These are phyloP conservation scores for Septoria petroselini DNA, from an alignment of 2,329 filamentous ascomycete species.

Conservation along the genomic window DNA sequence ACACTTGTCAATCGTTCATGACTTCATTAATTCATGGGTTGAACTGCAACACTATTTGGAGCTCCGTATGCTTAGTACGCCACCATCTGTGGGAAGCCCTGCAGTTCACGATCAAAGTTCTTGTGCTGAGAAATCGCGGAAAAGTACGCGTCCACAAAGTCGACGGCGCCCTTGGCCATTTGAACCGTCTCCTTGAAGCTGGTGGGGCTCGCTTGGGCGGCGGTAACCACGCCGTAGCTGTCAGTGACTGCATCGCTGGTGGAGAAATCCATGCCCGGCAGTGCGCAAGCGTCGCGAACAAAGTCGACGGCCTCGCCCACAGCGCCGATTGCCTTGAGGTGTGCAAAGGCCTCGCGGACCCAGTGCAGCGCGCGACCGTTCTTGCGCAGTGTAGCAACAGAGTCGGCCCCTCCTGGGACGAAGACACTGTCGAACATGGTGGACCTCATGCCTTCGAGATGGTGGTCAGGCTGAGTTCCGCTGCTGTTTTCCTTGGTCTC, in stretches of 20 bases:
- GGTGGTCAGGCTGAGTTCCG: constrained; percentile 67
- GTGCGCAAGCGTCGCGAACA: constrained; percentile 50
- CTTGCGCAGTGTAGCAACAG: constrained; percentile 61
- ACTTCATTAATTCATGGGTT: no score
- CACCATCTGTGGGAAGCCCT: constrained; percentile 64
- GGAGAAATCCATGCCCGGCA: constrained; percentile 51
- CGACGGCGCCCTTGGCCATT: constrained; percentile 64
- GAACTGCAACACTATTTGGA: not conserved
- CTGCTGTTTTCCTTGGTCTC: constrained; percentile 53
- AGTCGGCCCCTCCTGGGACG: constrained; percentile 67
- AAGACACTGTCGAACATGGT: constrained; percentile 80
- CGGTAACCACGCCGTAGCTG: constrained; percentile 75
- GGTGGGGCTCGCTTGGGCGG: constrained; percentile 52
- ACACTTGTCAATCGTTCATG: no score
- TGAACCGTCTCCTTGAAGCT: constrained; percentile 60
- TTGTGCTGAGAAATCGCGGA: constrained; percentile 68
- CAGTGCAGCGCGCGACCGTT: constrained; percentile 73
- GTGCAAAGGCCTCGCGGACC: constrained; percentile 76
- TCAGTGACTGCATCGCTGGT: constrained; percentile 55
- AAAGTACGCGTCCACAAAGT: constrained; percentile 69
- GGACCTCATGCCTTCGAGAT: constrained; percentile 74
- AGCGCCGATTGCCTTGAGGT: constrained; percentile 74
- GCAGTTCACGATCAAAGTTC: constrained; percentile 70
- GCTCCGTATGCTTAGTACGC: constrained; percentile 56
- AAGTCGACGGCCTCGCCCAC: constrained; percentile 69